These are phyloP conservation scores for Nicotiana knightiana DNA, from an alignment of 257 asterid species.

Conservation along the genomic window DNA sequence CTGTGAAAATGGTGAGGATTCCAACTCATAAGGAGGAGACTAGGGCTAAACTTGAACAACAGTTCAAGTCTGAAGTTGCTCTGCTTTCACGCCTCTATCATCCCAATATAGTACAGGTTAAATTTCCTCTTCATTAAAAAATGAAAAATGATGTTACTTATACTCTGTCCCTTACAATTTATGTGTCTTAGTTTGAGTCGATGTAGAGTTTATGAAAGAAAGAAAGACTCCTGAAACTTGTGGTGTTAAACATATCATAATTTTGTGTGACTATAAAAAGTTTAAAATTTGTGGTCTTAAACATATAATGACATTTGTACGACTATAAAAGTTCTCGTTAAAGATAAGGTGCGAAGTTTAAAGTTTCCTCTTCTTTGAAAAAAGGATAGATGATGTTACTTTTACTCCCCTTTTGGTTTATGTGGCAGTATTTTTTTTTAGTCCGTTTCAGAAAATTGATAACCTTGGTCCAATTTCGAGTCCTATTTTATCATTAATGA, in stretches of 20 bases:
- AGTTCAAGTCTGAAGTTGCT: slow-evolving; percentile 43
- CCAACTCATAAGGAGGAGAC: slow-evolving; percentile 40
- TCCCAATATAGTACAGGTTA: slow-evolving; percentile 40
- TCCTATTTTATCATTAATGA: no score
- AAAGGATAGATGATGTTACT: no score
- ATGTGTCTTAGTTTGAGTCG: no score
- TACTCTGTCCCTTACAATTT: no score
- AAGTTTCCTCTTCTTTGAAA: background rate
- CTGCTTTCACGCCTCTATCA: slow-evolving; percentile 42
- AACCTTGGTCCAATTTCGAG: no score
- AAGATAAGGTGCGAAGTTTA: background rate
- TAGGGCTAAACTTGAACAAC: slow-evolving; percentile 36
- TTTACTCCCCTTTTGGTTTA: no score
- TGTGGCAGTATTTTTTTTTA: no score
- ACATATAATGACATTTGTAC: background rate
- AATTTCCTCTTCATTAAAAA: background rate
- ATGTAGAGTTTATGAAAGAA: no score
- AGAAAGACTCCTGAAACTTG: background rate
- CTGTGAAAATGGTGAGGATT: slow-evolving; percentile 46
- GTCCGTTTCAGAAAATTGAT: no score
- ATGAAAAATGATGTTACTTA: no score
- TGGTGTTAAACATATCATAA: background rate
- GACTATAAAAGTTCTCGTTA: background rate
- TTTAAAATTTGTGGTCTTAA: background rate
- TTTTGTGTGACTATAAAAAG: background rate